These are phyloP conservation scores for Trametes sanguinea DNA, from an alignment of 768 basidiomycete genomes.

Conservation along the genomic window DNA sequence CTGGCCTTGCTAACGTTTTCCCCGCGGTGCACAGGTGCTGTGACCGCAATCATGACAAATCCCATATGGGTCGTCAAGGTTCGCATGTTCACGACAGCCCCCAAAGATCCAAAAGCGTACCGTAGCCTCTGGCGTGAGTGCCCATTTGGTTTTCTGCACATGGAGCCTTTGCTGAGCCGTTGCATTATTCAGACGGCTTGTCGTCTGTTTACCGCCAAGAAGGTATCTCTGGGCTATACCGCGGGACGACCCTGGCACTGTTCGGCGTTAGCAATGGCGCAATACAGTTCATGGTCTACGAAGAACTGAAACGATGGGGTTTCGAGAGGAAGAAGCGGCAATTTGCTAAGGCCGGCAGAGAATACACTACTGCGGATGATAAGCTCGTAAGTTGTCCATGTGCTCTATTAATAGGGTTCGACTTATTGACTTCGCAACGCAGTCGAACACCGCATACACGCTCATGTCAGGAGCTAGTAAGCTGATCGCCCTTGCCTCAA, in stretches of 20 bases:
- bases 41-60: conserved; percentile 92
- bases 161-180: neutral
- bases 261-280: conserved; percentile 95
- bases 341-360: conserved; percentile 58
- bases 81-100: conserved; percentile 86
- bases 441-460: conserved; percentile 93
- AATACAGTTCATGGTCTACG: conserved; percentile 94
- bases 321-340: conserved; percentile 74
- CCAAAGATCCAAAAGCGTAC: conserved; percentile 72
- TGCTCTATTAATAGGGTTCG: neutral
- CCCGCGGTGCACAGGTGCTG: conserved; percentile 64
- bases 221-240: conserved; percentile 79
- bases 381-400: conserved; percentile 68
- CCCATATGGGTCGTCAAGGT: conserved; percentile 98
- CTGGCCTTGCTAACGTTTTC: conserved; percentile 7
- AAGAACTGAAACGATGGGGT: conserved; percentile 91
- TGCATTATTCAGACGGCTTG: conserved; percentile 59
- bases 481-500: conserved; percentile 75
- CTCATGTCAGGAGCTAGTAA: conserved; percentile 92
- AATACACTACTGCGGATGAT: conserved; percentile 74
- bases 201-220: conserved; percentile 69
- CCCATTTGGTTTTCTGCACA: neutral
- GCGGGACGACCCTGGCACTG: conserved; percentile 84
- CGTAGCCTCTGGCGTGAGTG: conserved; percentile 73
- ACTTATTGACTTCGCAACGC: conserved; percentile 5